phyloP scores from a whole-genome alignment of 2,329 filamentous ascomycete species.

The Pseudonectria foliicola region DNA sequence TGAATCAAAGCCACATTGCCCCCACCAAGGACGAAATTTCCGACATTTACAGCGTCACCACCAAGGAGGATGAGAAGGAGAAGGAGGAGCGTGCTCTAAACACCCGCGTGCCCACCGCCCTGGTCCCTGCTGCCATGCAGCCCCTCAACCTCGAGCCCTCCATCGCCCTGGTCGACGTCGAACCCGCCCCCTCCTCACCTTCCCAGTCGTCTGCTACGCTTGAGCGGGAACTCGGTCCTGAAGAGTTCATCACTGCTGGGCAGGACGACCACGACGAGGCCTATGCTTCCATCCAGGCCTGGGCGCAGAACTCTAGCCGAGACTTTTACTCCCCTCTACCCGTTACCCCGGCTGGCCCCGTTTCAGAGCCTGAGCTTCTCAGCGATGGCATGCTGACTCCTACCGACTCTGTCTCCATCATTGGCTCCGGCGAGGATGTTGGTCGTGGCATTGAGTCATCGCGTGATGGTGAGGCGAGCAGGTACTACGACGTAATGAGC shows the following conservation, averaged over 20 bases:
- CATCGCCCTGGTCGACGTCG: constrained; percentile 29
- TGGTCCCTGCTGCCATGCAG: constrained; percentile 4
- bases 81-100: too few species aligned
- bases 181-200: constrained; percentile 11
- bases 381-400: constrained; percentile 51
- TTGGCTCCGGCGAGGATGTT: constrained; percentile 43
- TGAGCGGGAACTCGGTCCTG: constrained; percentile 29
- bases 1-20: constrained; percentile 35
- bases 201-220: constrained; percentile 23
- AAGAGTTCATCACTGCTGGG: constrained; percentile 48
- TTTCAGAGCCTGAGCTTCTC: constrained; percentile 45
- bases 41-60: constrained; percentile 53
- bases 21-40: constrained; percentile 43
- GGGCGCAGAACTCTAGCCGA: constrained; percentile 48
- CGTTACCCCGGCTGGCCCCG: constrained; percentile 38
- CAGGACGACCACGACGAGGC: constrained; percentile 40
- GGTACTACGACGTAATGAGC: constrained; percentile 49
- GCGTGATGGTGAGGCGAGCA: constrained; percentile 29
- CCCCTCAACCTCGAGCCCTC: constrained; percentile 18
- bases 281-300: constrained; percentile 57
- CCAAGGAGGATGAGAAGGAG: constrained; percentile 28
- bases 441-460: constrained; percentile 35
- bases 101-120: not conserved
- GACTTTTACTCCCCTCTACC: constrained; percentile 57
- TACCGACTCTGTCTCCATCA: constrained; percentile 50